phyloP scores from a whole-genome alignment of 768 basidiomycete species.

The Erythrobasidium yunnanense region DNA sequence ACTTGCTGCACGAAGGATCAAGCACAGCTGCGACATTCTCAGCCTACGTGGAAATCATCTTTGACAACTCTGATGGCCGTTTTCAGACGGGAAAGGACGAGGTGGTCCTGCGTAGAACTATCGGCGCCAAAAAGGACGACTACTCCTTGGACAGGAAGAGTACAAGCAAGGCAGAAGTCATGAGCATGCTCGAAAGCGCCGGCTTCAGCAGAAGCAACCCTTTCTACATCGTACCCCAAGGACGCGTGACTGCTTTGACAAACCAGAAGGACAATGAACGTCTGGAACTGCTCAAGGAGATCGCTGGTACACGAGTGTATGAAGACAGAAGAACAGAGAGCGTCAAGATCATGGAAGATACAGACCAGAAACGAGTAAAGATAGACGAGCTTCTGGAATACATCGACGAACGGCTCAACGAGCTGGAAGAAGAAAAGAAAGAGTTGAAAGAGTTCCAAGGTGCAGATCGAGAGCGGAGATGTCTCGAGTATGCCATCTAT shows the following conservation, averaged over 20 bases:
- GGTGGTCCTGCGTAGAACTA: slow-evolving; percentile 78
- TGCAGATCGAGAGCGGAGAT: slow-evolving; percentile 85
- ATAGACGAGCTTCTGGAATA: slow-evolving; percentile 79
- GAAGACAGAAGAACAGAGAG: slow-evolving; percentile 87
- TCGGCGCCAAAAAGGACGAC: slow-evolving; percentile 96
- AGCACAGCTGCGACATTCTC: slow-evolving; percentile 77
- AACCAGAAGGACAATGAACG: slow-evolving; percentile 95
- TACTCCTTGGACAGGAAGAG: slow-evolving; percentile 94
- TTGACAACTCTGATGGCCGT: slow-evolving; percentile 86
- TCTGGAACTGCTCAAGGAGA: slow-evolving; percentile 87
- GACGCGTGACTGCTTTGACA: slow-evolving; percentile 90
- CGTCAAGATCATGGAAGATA: slow-evolving; percentile 92
- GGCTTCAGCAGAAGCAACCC: slow-evolving; percentile 98
- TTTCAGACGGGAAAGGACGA: slow-evolving; percentile 78
- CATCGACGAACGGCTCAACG: slow-evolving; percentile 76
- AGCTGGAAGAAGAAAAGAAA: slow-evolving; percentile 95
- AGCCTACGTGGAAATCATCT: slow-evolving; percentile 92
- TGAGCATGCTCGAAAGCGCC: slow-evolving; percentile 90
- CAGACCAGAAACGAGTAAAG: slow-evolving; percentile 80
- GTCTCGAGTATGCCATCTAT: slow-evolving; percentile 88
- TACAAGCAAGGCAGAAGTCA: slow-evolving; percentile 88
- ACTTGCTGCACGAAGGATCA: slow-evolving; percentile 87
- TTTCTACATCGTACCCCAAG: slow-evolving; percentile 98
- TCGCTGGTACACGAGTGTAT: slow-evolving; percentile 95
- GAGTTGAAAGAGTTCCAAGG: slow-evolving; percentile 76